Evolutionary conservation across 176 grass and related monocot genomes (phyloP).

Genomic region (Melocanna baccifera): DNA sequence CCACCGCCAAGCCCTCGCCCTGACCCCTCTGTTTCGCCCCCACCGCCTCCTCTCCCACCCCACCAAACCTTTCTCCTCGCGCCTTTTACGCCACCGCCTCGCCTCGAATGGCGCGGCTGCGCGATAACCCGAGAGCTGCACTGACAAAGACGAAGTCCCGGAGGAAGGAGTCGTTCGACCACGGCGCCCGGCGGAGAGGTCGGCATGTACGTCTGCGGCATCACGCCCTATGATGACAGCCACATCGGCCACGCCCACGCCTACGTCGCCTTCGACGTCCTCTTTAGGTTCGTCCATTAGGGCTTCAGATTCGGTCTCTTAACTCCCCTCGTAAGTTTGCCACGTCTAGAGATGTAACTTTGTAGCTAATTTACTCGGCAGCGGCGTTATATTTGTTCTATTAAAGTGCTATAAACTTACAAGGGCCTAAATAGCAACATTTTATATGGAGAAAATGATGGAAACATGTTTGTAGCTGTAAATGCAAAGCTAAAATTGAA

Average conservation of each 20-base stretch:
- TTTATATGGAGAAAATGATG: neutral
- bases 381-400: neutral
- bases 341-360: neutral
- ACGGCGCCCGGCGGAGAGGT: constrained; percentile 51
- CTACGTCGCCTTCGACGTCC: constrained; percentile 80
- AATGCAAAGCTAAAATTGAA: neutral
- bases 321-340: no score
- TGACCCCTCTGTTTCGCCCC: no score
- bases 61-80: no score
- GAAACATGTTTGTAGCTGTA: neutral
- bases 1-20: neutral
- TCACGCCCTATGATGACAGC: constrained; percentile 79
- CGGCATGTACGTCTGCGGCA: constrained; percentile 75
- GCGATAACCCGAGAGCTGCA: constrained; percentile 41
- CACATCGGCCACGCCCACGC: constrained; percentile 76
- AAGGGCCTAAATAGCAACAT: neutral
- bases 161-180: constrained; percentile 63
- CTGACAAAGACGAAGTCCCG: constrained; percentile 72
- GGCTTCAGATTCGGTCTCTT: no score
- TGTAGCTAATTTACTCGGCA: neutral
- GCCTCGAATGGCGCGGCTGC: constrained; percentile 26
- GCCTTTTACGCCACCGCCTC: constrained; percentile 5
- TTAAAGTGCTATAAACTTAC: neutral
- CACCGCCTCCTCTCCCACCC: no score
- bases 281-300: constrained; percentile 42